phyloP scores from a whole-genome alignment of 2,329 filamentous ascomycete genomes.

The Hymenoscyphus albidus region DNA sequence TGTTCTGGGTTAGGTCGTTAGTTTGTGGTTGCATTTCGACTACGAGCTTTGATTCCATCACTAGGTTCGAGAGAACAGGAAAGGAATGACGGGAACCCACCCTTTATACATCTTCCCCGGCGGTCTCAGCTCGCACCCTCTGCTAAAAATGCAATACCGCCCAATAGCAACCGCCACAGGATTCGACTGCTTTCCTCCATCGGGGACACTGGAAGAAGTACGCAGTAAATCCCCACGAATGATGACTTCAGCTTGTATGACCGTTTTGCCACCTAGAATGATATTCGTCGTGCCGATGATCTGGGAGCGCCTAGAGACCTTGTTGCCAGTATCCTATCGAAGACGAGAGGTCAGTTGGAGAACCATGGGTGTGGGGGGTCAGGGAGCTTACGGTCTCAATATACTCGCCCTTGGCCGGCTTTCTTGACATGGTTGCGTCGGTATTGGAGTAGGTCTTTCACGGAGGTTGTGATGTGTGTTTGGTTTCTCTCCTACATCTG shows the following conservation, averaged over 20 bases:
- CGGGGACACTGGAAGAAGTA: constrained; percentile 44
- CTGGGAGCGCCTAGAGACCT: constrained; percentile 86
- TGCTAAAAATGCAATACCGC: constrained; percentile 83
- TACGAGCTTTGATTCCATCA: not conserved
- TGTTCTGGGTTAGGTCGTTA: constrained; percentile 36
- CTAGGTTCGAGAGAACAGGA: constrained; percentile 10
- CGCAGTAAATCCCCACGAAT: constrained; percentile 84
- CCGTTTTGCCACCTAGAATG: constrained; percentile 91
- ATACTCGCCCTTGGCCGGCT: constrained; percentile 82
- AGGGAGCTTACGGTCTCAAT: constrained; percentile 78
- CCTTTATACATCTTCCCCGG: constrained; percentile 81
- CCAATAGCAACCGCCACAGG: constrained; percentile 75
- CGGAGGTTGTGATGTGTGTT: not conserved
- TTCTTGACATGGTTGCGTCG: constrained; percentile 62
- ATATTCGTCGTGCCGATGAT: constrained; percentile 97
- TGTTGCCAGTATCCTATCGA: constrained; percentile 88
- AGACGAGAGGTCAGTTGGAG: not conserved
- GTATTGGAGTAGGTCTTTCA: constrained; percentile 8
- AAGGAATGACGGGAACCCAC: constrained; percentile 32
- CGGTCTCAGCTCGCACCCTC: constrained; percentile 73
- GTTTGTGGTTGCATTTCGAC: not conserved
- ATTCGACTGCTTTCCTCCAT: constrained; percentile 22
- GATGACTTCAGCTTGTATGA: constrained; percentile 92
- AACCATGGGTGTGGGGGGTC: not conserved
- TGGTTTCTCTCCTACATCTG: not conserved